Base-by-base conservation (phyloP, 805 yeast species). In the Suhomyces faveliae region DNA sequence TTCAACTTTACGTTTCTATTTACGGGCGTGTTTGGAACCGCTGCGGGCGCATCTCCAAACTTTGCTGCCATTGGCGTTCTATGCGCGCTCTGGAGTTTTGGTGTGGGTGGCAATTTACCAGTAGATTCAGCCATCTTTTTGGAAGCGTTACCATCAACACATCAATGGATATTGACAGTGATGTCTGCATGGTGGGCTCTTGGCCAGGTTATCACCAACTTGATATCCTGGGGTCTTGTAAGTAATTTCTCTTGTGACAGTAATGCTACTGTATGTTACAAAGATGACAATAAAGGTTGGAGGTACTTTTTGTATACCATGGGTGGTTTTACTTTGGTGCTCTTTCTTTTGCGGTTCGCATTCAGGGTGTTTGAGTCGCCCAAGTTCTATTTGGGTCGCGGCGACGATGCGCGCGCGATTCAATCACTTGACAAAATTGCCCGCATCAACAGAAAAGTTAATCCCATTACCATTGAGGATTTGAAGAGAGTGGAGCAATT, bases 201-300 rank as follows among this genome's bases (percentile, higher is more conserved):
- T 35, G 86, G 85, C 15, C 85, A 81, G 59, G 72, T 81, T 1
- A 63, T 81, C 39, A 76, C 83, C 13, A 68, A 70, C 29, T 63
- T 80, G 23, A 56, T 80, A 24, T 75, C 83, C 7, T 81, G 85
- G 85, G 84, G 79, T 0, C 74, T 78, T 44, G 63, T 82, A 40
- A 71, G 81, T 12, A 72, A 76, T 52, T 70, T 65, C 49, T 74
- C 80, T 2, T 80, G 86, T 51, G 53, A 46, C 29, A 42, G 42
- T 23, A 60, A 64, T 10, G 59, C 60, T 4, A 40, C 66, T 35
- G 47, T 40, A 6, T 81, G 87, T 59, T 68, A 70, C 24, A 67
- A 77, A 8, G 48, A 56, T 11, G 59, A 67, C 29, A 82, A 82
- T 61, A 72, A 76, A 65, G 87, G 87, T 44, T 82, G 87, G 86